These are phyloP conservation scores for Phlyctochytrium planicorne DNA, from an alignment of 192 early-diverging fungal genomes.

Conservation along the genomic window DNA sequence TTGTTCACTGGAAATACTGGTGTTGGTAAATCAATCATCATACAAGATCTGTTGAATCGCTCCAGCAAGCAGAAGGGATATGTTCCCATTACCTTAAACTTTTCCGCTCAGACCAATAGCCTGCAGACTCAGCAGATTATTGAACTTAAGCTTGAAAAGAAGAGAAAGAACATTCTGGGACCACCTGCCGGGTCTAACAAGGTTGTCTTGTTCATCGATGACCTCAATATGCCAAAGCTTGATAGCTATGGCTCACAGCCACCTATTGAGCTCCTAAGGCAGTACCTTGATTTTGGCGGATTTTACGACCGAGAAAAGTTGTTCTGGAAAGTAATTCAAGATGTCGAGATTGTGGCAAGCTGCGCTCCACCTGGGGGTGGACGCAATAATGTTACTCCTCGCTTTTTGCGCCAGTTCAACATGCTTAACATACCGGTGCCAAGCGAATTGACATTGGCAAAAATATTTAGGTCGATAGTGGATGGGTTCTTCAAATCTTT, in stretches of 20 bases:
- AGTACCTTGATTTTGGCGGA: conserved; percentile 56
- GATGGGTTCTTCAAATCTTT: conserved; percentile 60
- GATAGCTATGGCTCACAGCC: conserved; percentile 64
- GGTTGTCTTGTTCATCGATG: conserved; percentile 61
- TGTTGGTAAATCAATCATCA: conserved; percentile 59
- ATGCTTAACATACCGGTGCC: conserved; percentile 56
- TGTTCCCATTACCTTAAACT: conserved; percentile 50
- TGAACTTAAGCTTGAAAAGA: conserved; percentile 63
- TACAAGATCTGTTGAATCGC: conserved; percentile 53
- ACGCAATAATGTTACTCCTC: conserved; percentile 53
- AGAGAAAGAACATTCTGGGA: conserved; percentile 59
- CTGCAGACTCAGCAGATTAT: conserved; percentile 58
- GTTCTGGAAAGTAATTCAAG: conserved; percentile 55
- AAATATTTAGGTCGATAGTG: conserved; percentile 56
- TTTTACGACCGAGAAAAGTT: conserved; percentile 63
- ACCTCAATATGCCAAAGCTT: conserved; percentile 63
- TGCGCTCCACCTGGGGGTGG: conserved; percentile 63
- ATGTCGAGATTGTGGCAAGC: conserved; percentile 52
- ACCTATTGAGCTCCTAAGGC: conserved; percentile 55
- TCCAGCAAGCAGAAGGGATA: conserved; percentile 46
- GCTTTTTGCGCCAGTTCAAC: conserved; percentile 58
- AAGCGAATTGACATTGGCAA: conserved; percentile 47
- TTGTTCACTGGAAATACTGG: conserved; percentile 58
- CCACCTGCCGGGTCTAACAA: conserved; percentile 53
- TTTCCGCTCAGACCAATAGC: conserved; percentile 62